Evolutionary conservation across 179 eudicot species (phyloP), one percentile per base, ranked within the genome.

Genomic region (Heliamphora pulchella): DNA sequence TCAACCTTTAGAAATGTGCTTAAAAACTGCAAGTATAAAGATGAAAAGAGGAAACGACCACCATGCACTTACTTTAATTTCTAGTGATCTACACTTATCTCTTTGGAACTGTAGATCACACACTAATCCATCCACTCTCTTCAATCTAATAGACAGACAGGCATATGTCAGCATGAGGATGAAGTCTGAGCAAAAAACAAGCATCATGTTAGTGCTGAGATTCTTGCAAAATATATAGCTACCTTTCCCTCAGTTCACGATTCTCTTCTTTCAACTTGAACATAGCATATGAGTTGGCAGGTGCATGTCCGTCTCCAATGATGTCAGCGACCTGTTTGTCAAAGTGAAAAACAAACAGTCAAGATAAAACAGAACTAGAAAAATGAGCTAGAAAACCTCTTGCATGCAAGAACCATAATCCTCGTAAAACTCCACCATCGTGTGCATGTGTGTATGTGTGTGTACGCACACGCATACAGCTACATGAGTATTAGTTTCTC

Each of bases 241-340:
- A 89, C 96, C 92, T 89, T 62, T 69, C 81, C 71, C 80, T 81
- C 77, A 84, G 63, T 51, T 72, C 85, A n/a, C 57, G 68, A 72
- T 86, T 88, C 67, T 89, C 90, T 81, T 80, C 81, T 57, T 80
- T 79, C 83, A 88, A 81, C 77, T 74, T 79, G 10, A 71, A 31
- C 9, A 80, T n/a, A 17, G 65, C 18, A 20, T 14, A 67, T 54
- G 80, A 78, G 46, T 54, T 71, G 4, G 58, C 22, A 53, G 17
- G 20, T 18, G 15, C 81, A 47, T 69, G n/a, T 78, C 47, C 77
- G 61, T 74, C 64, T 44, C 79, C 79, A 54, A 55, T 70, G 44
- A 11, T 72, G 71, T 51, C 64, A 18, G 54, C 59, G 41, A 41
- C 61, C 88, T 86, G 57, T 69, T 62, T 31, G 13, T 20, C 4